Conservation (phyloP, 495 filamentous ascomycete species). For the Collariella sp. region DNA sequence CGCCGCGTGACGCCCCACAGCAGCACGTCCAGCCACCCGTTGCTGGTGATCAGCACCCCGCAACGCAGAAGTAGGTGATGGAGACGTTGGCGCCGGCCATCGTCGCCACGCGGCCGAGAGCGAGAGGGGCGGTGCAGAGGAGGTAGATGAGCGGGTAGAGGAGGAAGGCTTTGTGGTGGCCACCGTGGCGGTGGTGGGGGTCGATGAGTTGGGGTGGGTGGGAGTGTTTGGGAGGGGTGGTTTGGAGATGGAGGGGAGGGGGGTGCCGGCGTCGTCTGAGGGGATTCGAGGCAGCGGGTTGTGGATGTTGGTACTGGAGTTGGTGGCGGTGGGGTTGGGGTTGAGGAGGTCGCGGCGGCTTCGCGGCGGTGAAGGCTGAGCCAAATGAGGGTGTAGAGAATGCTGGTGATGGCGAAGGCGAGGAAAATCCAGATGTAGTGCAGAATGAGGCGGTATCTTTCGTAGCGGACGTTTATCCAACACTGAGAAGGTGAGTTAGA, state of each 20-base stretch:
- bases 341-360: conserved; percentile 16
- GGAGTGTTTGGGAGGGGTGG: conserved; percentile 4
- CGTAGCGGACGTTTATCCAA: conserved; percentile 58
- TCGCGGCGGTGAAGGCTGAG: conserved; percentile 44
- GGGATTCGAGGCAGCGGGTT: neutral
- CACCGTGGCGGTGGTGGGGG: neutral
- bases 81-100: conserved; percentile 49
- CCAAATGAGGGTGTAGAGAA: conserved; percentile 58
- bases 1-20: conserved; percentile 64
- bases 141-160: conserved; percentile 70
- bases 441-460: conserved; percentile 54
- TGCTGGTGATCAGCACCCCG: conserved; percentile 67
- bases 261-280: neutral
- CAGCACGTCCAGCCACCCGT: conserved; percentile 65
- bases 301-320: conserved; percentile 2
- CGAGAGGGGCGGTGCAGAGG: conserved; percentile 61
- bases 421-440: conserved; percentile 80
- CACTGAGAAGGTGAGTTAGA: conserved; percentile 39
- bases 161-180: conserved; percentile 57
- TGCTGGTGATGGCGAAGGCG: conserved; percentile 53
- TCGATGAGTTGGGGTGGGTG: conserved; percentile 55
- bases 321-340: neutral
- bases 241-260: neutral
- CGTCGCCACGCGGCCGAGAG: conserved; percentile 56
- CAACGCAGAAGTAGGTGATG: conserved; percentile 55